phyloP scores from a whole-genome alignment of 768 basidiomycete genomes.

The Leccinum variicolor region DNA sequence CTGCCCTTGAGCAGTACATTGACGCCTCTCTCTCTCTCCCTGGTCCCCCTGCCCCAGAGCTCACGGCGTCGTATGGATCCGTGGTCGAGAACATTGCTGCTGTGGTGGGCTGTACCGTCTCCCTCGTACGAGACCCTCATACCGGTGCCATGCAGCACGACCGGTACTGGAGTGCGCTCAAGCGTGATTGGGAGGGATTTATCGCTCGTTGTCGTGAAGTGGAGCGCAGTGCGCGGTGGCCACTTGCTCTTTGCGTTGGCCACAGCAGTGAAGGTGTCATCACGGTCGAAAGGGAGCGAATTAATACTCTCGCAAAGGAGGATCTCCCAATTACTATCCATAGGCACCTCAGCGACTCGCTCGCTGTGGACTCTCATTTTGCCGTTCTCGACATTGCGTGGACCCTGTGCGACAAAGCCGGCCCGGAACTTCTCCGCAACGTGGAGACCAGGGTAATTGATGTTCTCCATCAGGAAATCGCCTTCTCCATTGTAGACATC shows the following conservation, averaged over 20 bases:
- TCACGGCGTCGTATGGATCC: conserved; percentile 61
- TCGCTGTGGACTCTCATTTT: conserved; percentile 48
- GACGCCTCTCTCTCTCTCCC: conserved; percentile 66
- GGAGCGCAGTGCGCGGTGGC: conserved; percentile 84
- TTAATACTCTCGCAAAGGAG: conserved; percentile 59
- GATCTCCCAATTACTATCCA: conserved; percentile 65
- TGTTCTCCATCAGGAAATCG: conserved; percentile 72
- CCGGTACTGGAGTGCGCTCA: conserved; percentile 80
- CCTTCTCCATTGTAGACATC: conserved; percentile 75
- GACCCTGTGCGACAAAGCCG: conserved; percentile 60
- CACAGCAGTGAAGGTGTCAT: conserved; percentile 45
- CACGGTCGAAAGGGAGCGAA: conserved; percentile 75
- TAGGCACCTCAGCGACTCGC: conserved; percentile 44
- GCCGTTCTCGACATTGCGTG: conserved; percentile 59
- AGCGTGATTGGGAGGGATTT: conserved; percentile 95
- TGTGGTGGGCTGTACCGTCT: conserved; percentile 84
- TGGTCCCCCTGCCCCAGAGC: conserved; percentile 51
- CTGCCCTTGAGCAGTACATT: conserved; percentile 81
- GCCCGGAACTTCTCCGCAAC: conserved; percentile 50
- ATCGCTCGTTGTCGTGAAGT: conserved; percentile 86
- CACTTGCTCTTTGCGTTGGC: conserved; percentile 58
- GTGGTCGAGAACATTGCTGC: conserved; percentile 74
- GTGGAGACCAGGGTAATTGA: conserved; percentile 61
- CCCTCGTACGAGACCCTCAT: conserved; percentile 64
- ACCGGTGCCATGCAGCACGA: conserved; percentile 78